Base-by-base conservation (phyloP, 1,284 basidiomycete species). In the Pascua sp. region DNA sequence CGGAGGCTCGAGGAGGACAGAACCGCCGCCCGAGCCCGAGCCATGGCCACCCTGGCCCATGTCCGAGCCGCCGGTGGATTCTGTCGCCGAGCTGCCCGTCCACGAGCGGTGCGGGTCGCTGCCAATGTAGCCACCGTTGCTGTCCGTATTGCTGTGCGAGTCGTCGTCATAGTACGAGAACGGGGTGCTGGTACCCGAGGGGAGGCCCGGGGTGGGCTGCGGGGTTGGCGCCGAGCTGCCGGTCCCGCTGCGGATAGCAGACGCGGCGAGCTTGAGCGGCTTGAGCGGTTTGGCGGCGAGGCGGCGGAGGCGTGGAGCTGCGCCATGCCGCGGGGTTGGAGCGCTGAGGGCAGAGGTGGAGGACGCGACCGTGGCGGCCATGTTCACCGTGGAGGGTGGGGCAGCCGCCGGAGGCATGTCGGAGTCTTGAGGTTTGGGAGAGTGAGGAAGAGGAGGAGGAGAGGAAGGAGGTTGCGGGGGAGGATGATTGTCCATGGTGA, bases 221-320 rank as follows among this genome's bases (percentile, higher is more conserved):
- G 56, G 56, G 42, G 52, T 32, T 7, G 24, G 24, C 3, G 24
- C 24, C 24, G 24, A 32, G 24, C 24, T 45, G 46, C 24, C 42
- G 50, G 48, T 16, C 4, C 37, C 17, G 47, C 40, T 40, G 49
- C 55, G 48, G 59, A 73, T 61, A 4, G 73, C 70, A 37, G 67
- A 70, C 41, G 70, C 71, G 3, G 72, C 73, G 38, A 76, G 65
- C 61, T 71, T 76, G 62, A 76, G 70, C 2, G 73, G 72, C 61
- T 71, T 73, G 24, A 76, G 71, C 2, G 72, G 72, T 57, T 71
- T 72, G 4, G 67, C 59, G 2, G 71, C 71, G 9, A 73, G 62
- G 37, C 68, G 60, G 17, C 60, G 61, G 40, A 70, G 55, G 24
- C 64, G 59, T 11, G 54, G 24, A 3, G 24, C 24, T 7, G 24